Base-by-base conservation (phyloP, 129 eudicot species). In the Tagetes erecta region DNA sequence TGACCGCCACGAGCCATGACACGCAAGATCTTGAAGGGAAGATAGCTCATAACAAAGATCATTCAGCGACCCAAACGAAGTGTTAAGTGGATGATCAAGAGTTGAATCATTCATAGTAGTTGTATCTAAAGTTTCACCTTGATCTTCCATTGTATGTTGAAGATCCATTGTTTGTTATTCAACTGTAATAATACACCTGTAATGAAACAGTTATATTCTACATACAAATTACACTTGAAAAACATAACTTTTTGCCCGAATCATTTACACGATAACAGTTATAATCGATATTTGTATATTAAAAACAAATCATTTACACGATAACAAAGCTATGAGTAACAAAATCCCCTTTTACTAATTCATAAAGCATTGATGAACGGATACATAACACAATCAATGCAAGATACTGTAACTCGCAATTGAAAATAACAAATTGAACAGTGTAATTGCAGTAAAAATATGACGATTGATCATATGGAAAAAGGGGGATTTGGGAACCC, bases 1-100 rank as follows among this genome's bases (percentile, higher is more conserved):
- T 9, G 96, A 72, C 12, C 82, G 80, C 94, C 95, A 95, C 27
- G 99, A 87, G 74, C 99, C 99, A 35, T 96, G 92, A 55, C 80
- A 64, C 31, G 99, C 92, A 6, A 90, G 92, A 71, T 89, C 96
- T 76, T 91, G 91, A 40, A 95, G 87, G 27, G 84, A 75, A 36
- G 93, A 76, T 14, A 95, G 85, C 0, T 91, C 97, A 37, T 78
- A 82, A 80, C 91, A 85, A 52, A 86, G 67, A 49, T 93, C 89
- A 73, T 85, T 84, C 9, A 92, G 84, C 6, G 90, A 82, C 37
- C 81, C 80, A 69, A 59, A 86, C 6, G 85, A 83, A 62, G 67
- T 86, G 67, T 71, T 82, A 14, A 86, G 89, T 4, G 89, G 99
- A 50, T 84, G 82, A 39, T 59, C 80, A 71, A 56, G 75, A 31